Percentiles rank a stretch among this genome's conserved stretches.
Evolutionary conservation across 2,329 filamentous ascomycete genomes (phyloP).

Genomic region (Lasiodiplodia theobromae): DNA sequence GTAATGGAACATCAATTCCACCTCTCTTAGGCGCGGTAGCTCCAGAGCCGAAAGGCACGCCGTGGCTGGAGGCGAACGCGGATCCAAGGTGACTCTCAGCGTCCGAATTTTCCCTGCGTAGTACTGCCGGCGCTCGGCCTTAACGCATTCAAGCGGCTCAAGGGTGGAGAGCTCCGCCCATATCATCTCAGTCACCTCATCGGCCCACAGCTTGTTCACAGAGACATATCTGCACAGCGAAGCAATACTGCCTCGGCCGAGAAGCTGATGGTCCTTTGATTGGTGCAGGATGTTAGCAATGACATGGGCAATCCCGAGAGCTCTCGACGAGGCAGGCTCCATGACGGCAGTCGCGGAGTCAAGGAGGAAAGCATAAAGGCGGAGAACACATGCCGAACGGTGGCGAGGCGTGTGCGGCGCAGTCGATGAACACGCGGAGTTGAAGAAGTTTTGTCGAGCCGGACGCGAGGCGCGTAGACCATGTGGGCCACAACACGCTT

Average conservation of each 20-base stretch:
- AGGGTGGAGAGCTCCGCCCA: conserved; percentile 1
- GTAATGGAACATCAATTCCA: conserved; percentile 9
- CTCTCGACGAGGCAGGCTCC: conserved; percentile 19
- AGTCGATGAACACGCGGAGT: not conserved
- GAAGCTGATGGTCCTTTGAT: not conserved
- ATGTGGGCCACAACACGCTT: conserved; percentile 7
- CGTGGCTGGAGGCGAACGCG: not conserved
- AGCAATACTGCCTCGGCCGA: not conserved
- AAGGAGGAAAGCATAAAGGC: conserved; percentile 2
- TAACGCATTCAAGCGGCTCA: not conserved
- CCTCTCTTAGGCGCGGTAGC: conserved; percentile 12
- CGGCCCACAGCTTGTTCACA: conserved; percentile 25
- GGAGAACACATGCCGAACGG: conserved; percentile 15
- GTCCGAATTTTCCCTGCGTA: conserved; percentile 6
- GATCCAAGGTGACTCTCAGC: conserved; percentile 3
- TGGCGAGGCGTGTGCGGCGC: conserved; percentile 1
- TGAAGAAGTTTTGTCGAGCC: conserved; percentile 19
- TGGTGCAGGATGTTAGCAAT: conserved; percentile 17
- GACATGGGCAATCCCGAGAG: conserved; percentile 21
- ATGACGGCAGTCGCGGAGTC: conserved; percentile 3
- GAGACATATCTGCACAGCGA: not conserved
- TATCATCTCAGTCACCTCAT: conserved; percentile 15
- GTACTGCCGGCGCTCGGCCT: conserved; percentile 2
- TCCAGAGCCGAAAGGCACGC: not conserved
- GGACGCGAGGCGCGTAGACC: not conserved